Percentiles rank a stretch among this genome's conserved stretches.
Evolutionary conservation across 1,284 basidiomycete genomes (phyloP).

Genomic region (Xerocomus minutiporus): DNA sequence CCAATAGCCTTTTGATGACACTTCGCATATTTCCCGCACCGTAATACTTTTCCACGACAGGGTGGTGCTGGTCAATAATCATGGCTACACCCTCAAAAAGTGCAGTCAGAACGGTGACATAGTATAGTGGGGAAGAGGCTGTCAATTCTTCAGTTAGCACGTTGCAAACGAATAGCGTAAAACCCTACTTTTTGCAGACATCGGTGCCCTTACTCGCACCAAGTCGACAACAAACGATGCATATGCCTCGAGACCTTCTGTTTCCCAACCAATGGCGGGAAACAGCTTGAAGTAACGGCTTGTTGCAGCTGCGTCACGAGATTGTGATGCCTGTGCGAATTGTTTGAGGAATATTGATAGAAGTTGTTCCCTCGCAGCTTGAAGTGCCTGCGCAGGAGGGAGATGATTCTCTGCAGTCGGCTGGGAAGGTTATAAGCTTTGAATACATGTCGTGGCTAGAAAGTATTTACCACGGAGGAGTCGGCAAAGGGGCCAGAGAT

Average conservation of each 20-base stretch:
- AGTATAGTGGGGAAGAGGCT: slow-evolving; percentile 89
- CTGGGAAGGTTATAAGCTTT: slow-evolving; percentile 39
- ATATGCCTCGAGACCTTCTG: slow-evolving; percentile 93
- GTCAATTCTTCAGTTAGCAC: slow-evolving; percentile 11
- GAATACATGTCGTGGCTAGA: background rate
- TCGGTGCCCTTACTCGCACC: slow-evolving; percentile 72
- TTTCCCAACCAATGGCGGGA: slow-evolving; percentile 86
- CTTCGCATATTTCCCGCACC: slow-evolving; percentile 80
- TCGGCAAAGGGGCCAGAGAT: slow-evolving; percentile 84
- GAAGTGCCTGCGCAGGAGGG: slow-evolving; percentile 80
- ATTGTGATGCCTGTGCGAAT: slow-evolving; percentile 76
- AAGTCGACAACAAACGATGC: slow-evolving; percentile 90
- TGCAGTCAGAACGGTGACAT: slow-evolving; percentile 80
- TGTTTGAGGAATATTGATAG: slow-evolving; percentile 74
- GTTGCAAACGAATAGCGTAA: slow-evolving; percentile 2
- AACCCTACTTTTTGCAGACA: slow-evolving; percentile 72
- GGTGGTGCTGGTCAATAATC: slow-evolving; percentile 96
- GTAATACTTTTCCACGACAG: slow-evolving; percentile 97
- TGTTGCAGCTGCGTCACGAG: slow-evolving; percentile 81
- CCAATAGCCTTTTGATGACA: slow-evolving; percentile 75
- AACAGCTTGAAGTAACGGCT: slow-evolving; percentile 97
- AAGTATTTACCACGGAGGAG: slow-evolving; percentile 66
- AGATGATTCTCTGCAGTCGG: slow-evolving; percentile 86
- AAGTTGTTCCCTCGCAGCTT: slow-evolving; percentile 70
- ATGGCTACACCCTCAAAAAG: slow-evolving; percentile 94